Evolutionary conservation across 192 early-diverging fungal genomes (phyloP).

Genomic region (Coemansia sp.): DNA sequence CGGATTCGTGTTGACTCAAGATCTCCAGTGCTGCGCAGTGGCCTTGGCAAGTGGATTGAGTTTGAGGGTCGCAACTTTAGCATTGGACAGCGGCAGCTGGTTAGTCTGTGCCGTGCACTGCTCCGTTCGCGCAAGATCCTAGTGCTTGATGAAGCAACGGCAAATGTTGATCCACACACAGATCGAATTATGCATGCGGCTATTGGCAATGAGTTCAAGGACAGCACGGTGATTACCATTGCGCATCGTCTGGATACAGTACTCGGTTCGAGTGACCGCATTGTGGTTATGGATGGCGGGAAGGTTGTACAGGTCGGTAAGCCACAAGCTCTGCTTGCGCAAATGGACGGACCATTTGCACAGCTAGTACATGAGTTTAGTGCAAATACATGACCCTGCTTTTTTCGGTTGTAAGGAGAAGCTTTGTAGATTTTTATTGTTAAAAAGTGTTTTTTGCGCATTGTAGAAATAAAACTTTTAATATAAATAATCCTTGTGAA

Average conservation of each 20-base stretch:
- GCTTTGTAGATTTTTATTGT: too few species aligned
- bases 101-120: slow-evolving; percentile 59
- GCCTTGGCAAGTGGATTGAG: slow-evolving; percentile 21
- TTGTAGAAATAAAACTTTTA: too few species aligned
- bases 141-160: slow-evolving; percentile 75
- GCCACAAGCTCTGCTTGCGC: slow-evolving; percentile 27
- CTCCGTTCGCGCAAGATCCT: slow-evolving; percentile 65
- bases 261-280: slow-evolving; percentile 46
- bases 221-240: slow-evolving; percentile 63
- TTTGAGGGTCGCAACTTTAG: slow-evolving; percentile 57
- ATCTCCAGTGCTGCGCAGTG: slow-evolving; percentile 8
- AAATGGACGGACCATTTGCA: slow-evolving; percentile 8
- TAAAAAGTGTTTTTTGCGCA: too few species aligned
- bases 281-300: slow-evolving; percentile 56
- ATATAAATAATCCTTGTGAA: too few species aligned
- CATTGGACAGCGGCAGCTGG: slow-evolving; percentile 67
- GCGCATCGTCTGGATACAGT: slow-evolving; percentile 62
- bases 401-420: too few species aligned
- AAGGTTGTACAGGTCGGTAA: slow-evolving; percentile 8
- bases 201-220: slow-evolving; percentile 53
- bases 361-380: slow-evolving; percentile 69
- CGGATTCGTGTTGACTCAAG: slow-evolving; percentile 7
- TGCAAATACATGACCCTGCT: background rate
- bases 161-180: slow-evolving; percentile 54
- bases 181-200: slow-evolving; percentile 62